phyloP scores from a whole-genome alignment of 441 rosid genomes.

The Erodium moschatum region DNA sequence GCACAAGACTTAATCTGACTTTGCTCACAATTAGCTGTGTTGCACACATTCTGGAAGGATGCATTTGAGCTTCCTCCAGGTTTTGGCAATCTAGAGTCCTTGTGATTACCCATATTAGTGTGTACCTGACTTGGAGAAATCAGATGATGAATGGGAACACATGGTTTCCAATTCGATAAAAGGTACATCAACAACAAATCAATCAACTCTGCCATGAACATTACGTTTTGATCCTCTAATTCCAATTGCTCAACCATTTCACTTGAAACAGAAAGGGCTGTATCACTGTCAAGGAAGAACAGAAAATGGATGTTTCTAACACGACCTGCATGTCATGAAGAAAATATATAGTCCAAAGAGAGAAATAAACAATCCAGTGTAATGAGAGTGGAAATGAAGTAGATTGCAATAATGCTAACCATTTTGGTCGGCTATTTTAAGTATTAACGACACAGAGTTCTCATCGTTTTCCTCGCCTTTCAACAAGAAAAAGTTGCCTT shows the following conservation, averaged over 20 bases:
- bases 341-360: constrained; percentile 1
- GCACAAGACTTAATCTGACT: not conserved
- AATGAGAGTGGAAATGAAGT: not conserved
- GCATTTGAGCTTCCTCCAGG: constrained; percentile 21
- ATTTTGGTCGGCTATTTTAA: constrained; percentile 47
- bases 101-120: constrained; percentile 23
- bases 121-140: constrained; percentile 25
- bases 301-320: constrained; percentile 59
- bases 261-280: constrained; percentile 52
- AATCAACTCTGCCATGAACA: constrained; percentile 51
- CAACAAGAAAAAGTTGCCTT: constrained; percentile 47
- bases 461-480: constrained; percentile 61
- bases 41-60: not conserved
- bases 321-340: constrained; percentile 32
- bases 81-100: constrained; percentile 20
- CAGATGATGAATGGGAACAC: constrained; percentile 41
- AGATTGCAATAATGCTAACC: constrained; percentile 27
- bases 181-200: constrained; percentile 46
- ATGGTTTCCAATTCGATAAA: constrained; percentile 46
- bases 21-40: not conserved
- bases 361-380: constrained; percentile 1
- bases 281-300: constrained; percentile 52
- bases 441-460: constrained; percentile 48
- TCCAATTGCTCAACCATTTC: constrained; percentile 74
- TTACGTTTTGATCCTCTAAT: constrained; percentile 48